These are phyloP conservation scores for Beauveria scarabaeidicola DNA, from an alignment of 2,329 filamentous ascomycete genomes.

Conservation along the genomic window DNA sequence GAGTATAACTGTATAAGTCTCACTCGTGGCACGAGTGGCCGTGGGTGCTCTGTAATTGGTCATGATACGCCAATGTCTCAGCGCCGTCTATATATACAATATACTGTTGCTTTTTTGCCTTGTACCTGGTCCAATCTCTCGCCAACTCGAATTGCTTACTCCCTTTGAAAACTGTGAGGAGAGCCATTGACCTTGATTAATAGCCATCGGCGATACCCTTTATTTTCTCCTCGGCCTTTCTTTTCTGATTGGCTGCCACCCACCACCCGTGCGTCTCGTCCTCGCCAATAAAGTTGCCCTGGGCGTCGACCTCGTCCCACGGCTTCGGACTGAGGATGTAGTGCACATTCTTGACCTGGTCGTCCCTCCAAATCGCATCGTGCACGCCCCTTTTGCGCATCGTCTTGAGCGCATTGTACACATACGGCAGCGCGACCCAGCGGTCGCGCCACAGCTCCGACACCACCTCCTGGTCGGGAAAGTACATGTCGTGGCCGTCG, in stretches of 20 bases:
- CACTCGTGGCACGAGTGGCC: too few relatives aligned
- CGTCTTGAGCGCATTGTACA: constrained; percentile 57
- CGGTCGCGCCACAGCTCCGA: constrained; percentile 45
- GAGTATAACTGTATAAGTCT: too few relatives aligned
- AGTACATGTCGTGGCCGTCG: constrained; percentile 40
- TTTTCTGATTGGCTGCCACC: constrained; percentile 39
- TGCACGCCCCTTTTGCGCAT: constrained; percentile 46
- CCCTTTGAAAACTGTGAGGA: neutral
- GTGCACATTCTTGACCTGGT: constrained; percentile 51
- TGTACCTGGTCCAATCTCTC: neutral
- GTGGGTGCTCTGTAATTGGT: too few relatives aligned
- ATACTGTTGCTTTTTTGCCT: too few relatives aligned
- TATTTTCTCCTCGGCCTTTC: constrained; percentile 32
- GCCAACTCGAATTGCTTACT: too few relatives aligned
- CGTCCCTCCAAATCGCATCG: constrained; percentile 47
- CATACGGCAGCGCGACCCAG: constrained; percentile 51
- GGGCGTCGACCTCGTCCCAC: constrained; percentile 43
- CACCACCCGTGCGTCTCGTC: constrained; percentile 49
- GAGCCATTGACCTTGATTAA: neutral
- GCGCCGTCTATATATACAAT: too few relatives aligned
- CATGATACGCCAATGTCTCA: too few relatives aligned
- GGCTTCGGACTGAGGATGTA: constrained; percentile 55
- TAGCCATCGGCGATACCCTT: constrained; percentile 27
- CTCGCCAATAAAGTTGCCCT: constrained; percentile 34
- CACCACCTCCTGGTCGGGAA: constrained; percentile 52